Evolutionary conservation across 768 basidiomycete species (phyloP).

Genomic region (Naganishia randhawae): DNA sequence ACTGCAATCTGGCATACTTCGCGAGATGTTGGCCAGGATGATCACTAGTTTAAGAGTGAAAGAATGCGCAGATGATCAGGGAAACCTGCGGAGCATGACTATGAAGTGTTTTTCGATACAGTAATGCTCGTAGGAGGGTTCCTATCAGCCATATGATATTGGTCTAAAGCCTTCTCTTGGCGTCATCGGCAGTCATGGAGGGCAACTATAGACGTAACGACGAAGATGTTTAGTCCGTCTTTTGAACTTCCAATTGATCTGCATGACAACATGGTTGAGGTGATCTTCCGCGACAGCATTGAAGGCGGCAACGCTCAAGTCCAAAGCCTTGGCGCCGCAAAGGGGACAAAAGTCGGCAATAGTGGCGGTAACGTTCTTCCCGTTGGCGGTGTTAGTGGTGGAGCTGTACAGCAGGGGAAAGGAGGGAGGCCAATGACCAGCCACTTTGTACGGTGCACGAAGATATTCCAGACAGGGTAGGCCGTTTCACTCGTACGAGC

Average conservation of each 20-base stretch:
- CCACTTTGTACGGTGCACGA: neutral
- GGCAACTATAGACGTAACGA: neutral
- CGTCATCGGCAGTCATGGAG: neutral
- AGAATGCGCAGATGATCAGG: neutral
- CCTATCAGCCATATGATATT: neutral
- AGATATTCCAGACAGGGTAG: neutral
- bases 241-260: constrained; percentile 25
- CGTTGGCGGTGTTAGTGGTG: constrained; percentile 42
- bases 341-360: constrained; percentile 47
- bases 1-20: too few species aligned
- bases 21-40: neutral
- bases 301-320: constrained; percentile 43
- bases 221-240: neutral
- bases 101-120: neutral
- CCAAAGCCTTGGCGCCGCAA: constrained; percentile 41
- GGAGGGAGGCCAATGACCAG: neutral
- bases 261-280: constrained; percentile 24
- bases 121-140: neutral
- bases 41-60: neutral
- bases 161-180: too few species aligned
- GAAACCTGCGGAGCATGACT: neutral
- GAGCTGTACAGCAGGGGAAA: constrained; percentile 35
- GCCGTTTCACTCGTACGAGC: constrained; percentile 33
- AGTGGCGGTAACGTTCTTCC: constrained; percentile 37
- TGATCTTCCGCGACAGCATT: constrained; percentile 13